Percentiles rank a stretch among this genome's conserved stretches.
These are phyloP conservation scores for Ananas comosus DNA, from an alignment of 176 grass and related monocot genomes.

Conservation along the genomic window DNA sequence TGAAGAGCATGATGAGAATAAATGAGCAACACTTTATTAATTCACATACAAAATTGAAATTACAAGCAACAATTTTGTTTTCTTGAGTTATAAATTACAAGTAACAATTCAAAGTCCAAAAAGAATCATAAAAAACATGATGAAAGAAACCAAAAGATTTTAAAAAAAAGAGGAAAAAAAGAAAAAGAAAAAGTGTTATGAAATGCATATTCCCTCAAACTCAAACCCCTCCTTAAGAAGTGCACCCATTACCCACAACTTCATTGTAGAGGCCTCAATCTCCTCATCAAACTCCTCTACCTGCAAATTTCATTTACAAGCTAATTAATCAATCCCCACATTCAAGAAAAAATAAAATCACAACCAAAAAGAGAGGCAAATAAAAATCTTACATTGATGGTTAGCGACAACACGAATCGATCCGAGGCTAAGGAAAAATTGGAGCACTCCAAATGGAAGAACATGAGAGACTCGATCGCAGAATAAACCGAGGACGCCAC, in stretches of 20 bases:
- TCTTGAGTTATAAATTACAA: not conserved
- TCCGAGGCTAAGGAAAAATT: constrained; percentile 36
- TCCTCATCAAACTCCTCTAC: constrained; percentile 14
- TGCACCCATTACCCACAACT: constrained; percentile 39
- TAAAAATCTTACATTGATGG: constrained; percentile 40
- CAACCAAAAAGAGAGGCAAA: not conserved
- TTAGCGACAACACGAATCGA: constrained; percentile 41
- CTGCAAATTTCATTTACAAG: constrained; percentile 9
- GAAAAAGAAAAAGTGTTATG: not conserved
- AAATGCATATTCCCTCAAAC: not conserved
- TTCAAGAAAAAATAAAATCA: not conserved
- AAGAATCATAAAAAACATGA: not conserved
- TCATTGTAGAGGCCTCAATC: constrained; percentile 28
- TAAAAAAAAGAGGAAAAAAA: not conserved
- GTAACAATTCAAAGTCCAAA: not conserved
- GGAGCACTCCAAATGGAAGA: constrained; percentile 63
- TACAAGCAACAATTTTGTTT: not conserved
- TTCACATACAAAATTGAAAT: no score
- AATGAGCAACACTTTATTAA: no score
- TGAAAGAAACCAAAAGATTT: not conserved
- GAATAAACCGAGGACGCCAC: constrained; percentile 46
- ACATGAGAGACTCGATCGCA: constrained; percentile 50
- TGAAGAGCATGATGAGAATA: no score
- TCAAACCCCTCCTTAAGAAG: constrained; percentile 43
- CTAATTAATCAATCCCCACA: not conserved